phyloP scores from a whole-genome alignment of 345 rosid genomes.

The Melaleuca alternifolia region DNA sequence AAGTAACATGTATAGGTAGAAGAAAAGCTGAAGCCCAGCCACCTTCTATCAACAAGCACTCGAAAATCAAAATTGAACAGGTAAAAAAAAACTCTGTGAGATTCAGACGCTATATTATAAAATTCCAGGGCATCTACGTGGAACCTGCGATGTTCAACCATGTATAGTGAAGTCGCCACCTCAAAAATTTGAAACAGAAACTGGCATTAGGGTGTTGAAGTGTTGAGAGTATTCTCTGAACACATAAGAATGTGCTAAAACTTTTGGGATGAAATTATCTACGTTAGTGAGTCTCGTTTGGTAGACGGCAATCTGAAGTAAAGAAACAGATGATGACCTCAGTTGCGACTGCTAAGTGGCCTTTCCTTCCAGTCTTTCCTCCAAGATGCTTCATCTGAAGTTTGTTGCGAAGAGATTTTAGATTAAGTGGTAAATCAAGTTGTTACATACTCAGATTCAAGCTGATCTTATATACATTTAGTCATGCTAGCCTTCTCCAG shows the following conservation, averaged over 20 bases:
- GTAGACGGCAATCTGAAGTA: background rate
- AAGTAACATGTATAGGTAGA: background rate
- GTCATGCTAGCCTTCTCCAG: background rate
- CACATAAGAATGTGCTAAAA: background rate
- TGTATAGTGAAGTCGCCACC: constrained; percentile 83
- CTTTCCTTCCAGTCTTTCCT: constrained; percentile 87
- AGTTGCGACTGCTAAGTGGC: constrained; percentile 76
- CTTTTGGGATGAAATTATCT: background rate
- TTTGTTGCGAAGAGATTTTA: background rate
- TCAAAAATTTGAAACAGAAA: constrained; percentile 44
- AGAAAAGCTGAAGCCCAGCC: background rate
- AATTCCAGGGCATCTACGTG: constrained; percentile 89
- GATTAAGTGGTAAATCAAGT: background rate
- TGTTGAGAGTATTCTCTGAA: background rate
- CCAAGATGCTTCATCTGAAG: constrained; percentile 74
- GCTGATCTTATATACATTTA: background rate
- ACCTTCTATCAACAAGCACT: background rate
- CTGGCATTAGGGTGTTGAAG: background rate
- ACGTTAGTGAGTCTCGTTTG: background rate
- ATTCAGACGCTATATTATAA: constrained; percentile 36
- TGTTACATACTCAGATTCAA: background rate
- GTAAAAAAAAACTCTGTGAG: background rate
- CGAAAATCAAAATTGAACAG: background rate
- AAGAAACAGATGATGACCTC: constrained; percentile 32
- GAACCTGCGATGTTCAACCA: constrained; percentile 83